A percentile compares a stretch with the other conserved stretches of the same genome.
Conservation (phyloP, 306 rosid species). For the Cucurbita ficifolia region DNA sequence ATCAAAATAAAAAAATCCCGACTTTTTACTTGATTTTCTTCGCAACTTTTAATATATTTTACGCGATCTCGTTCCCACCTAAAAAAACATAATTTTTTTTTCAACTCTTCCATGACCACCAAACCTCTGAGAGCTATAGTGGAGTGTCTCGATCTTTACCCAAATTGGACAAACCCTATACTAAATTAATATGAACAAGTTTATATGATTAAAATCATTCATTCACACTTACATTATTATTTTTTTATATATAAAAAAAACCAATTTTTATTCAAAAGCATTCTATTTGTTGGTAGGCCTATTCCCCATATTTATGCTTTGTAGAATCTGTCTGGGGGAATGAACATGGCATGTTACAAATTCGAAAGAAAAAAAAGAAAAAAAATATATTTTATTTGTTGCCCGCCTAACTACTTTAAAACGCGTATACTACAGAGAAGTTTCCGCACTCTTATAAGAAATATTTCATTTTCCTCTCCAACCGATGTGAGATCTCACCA, state of each 20-base stretch:
- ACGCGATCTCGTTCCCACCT: background rate
- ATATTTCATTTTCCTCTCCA: too few relatives aligned
- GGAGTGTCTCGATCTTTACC: background rate
- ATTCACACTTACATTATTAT: background rate
- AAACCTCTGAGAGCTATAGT: background rate
- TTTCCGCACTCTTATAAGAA: too few relatives aligned
- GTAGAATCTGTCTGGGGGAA: background rate
- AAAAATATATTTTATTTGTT: too few relatives aligned
- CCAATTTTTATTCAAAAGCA: background rate
- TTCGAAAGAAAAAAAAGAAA: background rate
- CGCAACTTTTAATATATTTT: background rate
- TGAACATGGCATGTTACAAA: background rate
- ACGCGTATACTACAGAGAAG: too few relatives aligned
- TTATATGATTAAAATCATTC: background rate
- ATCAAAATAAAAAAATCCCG: background rate
- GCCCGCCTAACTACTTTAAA: too few relatives aligned
- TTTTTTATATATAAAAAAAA: background rate
- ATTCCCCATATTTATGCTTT: background rate
- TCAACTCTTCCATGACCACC: background rate
- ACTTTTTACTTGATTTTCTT: background rate
- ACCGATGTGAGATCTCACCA: too few relatives aligned
- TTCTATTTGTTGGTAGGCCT: background rate
- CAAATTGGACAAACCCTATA: background rate
- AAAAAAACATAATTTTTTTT: background rate
- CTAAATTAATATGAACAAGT: background rate